Base-by-base conservation (phyloP, 257 asterid species). In the Mitragyna speciosa region DNA sequence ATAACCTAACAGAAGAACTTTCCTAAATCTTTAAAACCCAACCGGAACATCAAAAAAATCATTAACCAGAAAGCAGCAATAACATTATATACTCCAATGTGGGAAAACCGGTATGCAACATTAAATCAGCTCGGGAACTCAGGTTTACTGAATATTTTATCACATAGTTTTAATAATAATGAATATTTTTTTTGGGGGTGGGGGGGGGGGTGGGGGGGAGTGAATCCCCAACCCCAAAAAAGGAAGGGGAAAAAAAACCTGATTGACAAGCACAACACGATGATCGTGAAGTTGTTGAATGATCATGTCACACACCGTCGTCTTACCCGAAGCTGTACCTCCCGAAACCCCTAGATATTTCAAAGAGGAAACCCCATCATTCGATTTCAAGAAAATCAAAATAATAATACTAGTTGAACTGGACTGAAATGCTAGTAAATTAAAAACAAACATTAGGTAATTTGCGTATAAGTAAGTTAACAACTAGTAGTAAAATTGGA, bases 261-360 rank as follows among this genome's bases (percentile, higher is more conserved):
- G 99, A 85, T 89, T 92, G 80, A 96, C 95, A 20, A 96, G 97
- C 79, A 96, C 97, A 43, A 96, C 96, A 17, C 98, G 99, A 76
- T 96, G 99, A 88, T 96, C 99, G 69, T 96, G 99, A 75, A 96
- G 97, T 88, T 94, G 99, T 85, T 96, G 99, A 80, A 96, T 96
- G 83, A 96, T 96, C 99, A 96, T 92, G 83, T 96, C 99, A 81
- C 99, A 96, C 28, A 96, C 99, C 0, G 99, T 96, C 15, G 98
- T 92, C 84, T 96, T 96, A 59, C 98, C 99, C 0, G 99, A 96
- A 9, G 99, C 99, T 65, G 99, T 96, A 31, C 99, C 99, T 47
- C 99, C 99, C 31, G 99, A 96, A 86, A 96, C 98, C 81, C 98
- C 98, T 96, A 78, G 33, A n/a, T 10, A n/a, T 63, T 79, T 51